phyloP scores from a whole-genome alignment of 371 early-diverging fungal genomes.

The Syncephalastrum contaminatum region DNA sequence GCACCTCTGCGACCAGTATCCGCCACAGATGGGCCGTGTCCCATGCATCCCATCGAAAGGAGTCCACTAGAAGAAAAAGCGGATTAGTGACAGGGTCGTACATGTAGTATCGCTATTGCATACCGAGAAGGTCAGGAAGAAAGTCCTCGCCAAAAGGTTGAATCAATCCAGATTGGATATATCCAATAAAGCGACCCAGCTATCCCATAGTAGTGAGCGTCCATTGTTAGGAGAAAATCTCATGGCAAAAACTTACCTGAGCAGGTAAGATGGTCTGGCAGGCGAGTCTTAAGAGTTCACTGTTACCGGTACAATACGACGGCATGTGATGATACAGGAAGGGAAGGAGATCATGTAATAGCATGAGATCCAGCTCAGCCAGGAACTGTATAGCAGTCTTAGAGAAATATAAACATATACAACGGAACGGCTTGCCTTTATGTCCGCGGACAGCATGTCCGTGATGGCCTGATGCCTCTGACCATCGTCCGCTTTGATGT shows the following conservation, averaged over 20 bases:
- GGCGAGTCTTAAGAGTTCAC: constrained; percentile 21
- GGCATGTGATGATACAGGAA: constrained; percentile 31
- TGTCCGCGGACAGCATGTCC: constrained; percentile 24
- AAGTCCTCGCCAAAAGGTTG: constrained; percentile 26
- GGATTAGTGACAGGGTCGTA: neutral
- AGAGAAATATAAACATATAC: neutral
- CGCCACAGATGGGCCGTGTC: constrained; percentile 32
- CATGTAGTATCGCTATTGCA: neutral
- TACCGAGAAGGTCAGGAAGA: constrained; percentile 10
- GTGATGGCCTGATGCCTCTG: constrained; percentile 7
- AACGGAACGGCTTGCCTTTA: constrained; percentile 18
- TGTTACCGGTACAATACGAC: constrained; percentile 16
- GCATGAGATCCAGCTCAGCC: constrained; percentile 23
- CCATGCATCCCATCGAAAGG: constrained; percentile 15
- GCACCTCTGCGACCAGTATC: constrained; percentile 30
- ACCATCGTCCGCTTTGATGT: constrained; percentile 7
- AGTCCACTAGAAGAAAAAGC: neutral
- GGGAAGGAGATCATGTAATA: constrained; percentile 23
- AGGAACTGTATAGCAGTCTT: constrained; percentile 22
- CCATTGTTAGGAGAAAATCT: neutral
- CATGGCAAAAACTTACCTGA: constrained; percentile 17
- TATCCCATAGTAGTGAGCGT: constrained; percentile 1
- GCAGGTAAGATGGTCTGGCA: constrained; percentile 30
- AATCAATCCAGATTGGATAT: constrained; percentile 21
- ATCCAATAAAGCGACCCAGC: constrained; percentile 17